Evolutionary conservation across 306 rosid species (phyloP), one percentile per base, ranked within the genome.

Genomic region (Glycine latifolia): DNA sequence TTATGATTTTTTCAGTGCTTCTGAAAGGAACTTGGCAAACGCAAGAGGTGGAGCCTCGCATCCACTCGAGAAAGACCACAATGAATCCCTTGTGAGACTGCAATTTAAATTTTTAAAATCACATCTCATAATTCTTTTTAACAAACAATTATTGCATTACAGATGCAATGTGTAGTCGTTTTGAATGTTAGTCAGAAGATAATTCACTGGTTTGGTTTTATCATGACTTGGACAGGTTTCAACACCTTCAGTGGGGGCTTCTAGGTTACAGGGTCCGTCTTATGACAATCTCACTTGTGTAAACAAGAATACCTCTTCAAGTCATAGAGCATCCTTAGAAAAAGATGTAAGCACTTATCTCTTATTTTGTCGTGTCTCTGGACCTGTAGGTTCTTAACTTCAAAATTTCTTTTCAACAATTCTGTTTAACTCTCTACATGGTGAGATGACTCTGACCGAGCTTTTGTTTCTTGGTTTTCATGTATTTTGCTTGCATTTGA

Each of bases 141-240:
- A n/a, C 71, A 39, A 14, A 41, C 31, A 66, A 41, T 13, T 14
- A 39, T n/a, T 66, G 49, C 50, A n/a, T 12, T n/a, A n/a, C 12
- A 41, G 50, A n/a, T 66, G 33, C 33, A 39, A 7, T 14, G 31
- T 39, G 50, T 41, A 66, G 44, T 66, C 13, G 37, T 66, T 66
- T 66, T 41, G 33, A 66, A n/a, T 66, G 11, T 41, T 7, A 39
- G 9, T 65, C 5, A 7, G 50, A 14, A 39, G 26, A 41, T n/a
- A 13, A 39, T 41, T 66, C 31, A 66, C 50, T 66, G 71, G 31
- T 14, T 66, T 66, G 71, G 31, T 14, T 66, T 66, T 41, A 66
- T 9, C 71, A n/a, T 66, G 12, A n/a, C 26, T 41, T 66, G 71
- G 7, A 66, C 71, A 66, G 71, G 71, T 66, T 66, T 66, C 71